Evolutionary conservation across 352 stramenopile genomes (phyloP), one percentile per base, ranked within the genome.

Genomic region (Globisporangium spinosum): DNA sequence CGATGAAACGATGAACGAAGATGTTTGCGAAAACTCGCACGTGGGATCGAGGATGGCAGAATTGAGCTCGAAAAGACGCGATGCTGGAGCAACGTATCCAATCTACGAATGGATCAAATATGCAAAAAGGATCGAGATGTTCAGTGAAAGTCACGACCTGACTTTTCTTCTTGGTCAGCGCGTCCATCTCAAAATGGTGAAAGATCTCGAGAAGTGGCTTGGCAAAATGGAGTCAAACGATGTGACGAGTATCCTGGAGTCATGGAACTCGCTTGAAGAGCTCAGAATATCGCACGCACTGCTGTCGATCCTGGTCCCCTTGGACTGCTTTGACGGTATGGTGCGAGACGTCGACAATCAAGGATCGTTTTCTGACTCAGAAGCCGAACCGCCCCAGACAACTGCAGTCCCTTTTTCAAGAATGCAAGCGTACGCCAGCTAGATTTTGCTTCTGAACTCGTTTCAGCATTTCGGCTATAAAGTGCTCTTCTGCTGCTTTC

Each of bases 81-180:
- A 6, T 13, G 10, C 10, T 10, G 34, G 7, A 22, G 23, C 62
- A 38, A n/a, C 22, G 9, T 25, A 55, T 23, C 73, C 69, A n/a
- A 78, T 65, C 55, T 78, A 72, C 40, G 76, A 73, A 53, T 69
- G 67, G 12, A 55, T 85, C 27, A 62, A 68, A 29, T 65, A 45
- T 51, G 56, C 53, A 70, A 82, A 59, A 72, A 74, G 54, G 58
- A 76, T 94, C 27, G 81, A 76, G 20, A 54, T 97, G 27, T 76
- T 97, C 23, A 87, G 87, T 17, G 65, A 83, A 20, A 72, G 47
- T 15, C 74, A 93, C 23, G 77, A 95, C 70, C 64, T 97, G 8
- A 83, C 69, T 40, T 66, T 70, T 54, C 65, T 90, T 3, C 65
- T 96, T 13, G 75, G 73, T 17, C 75, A 86, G 40, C 81, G 88